These are phyloP conservation scores for Hymenoscyphus infarciens DNA, from an alignment of 2,329 filamentous ascomycete species.

Conservation along the genomic window DNA sequence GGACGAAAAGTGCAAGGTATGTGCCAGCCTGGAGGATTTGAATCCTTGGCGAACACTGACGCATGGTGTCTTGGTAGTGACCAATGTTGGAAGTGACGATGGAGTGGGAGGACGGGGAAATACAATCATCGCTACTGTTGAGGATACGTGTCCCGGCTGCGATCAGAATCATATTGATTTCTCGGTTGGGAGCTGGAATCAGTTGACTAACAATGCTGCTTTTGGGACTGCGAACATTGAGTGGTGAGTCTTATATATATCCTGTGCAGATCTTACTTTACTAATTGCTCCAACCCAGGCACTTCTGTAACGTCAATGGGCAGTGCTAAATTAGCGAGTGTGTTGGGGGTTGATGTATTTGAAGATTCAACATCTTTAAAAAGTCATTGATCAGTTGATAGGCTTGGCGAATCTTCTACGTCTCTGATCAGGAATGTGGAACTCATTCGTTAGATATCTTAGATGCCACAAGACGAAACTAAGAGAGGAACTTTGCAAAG, in stretches of 20 bases:
- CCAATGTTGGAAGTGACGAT: slow-evolving; percentile 15
- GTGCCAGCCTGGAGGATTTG: neutral
- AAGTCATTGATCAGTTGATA: neutral
- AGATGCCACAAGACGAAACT: neutral
- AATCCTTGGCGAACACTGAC: neutral
- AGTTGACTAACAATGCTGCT: slow-evolving; percentile 13
- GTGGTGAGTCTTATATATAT: slow-evolving; percentile 3
- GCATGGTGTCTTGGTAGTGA: neutral
- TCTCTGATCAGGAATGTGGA: neutral
- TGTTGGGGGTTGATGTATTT: neutral
- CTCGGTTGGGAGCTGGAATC: slow-evolving; percentile 16
- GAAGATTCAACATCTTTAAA: neutral
- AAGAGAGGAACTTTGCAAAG: neutral
- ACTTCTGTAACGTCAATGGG: slow-evolving; percentile 8
- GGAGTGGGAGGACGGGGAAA: slow-evolving; percentile 15
- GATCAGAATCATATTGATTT: slow-evolving; percentile 19
- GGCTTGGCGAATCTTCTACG: neutral
- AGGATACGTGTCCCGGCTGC: slow-evolving; percentile 16
- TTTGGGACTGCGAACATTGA: slow-evolving; percentile 12
- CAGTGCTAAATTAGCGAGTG: neutral
- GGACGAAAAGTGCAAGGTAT: slow-evolving; percentile 10
- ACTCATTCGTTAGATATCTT: neutral
- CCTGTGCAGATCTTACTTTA: neutral
- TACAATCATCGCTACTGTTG: slow-evolving; percentile 8
- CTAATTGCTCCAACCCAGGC: neutral